These are phyloP conservation scores for Saturnispora mendoncae DNA, from an alignment of 805 yeast species.

Conservation along the genomic window DNA sequence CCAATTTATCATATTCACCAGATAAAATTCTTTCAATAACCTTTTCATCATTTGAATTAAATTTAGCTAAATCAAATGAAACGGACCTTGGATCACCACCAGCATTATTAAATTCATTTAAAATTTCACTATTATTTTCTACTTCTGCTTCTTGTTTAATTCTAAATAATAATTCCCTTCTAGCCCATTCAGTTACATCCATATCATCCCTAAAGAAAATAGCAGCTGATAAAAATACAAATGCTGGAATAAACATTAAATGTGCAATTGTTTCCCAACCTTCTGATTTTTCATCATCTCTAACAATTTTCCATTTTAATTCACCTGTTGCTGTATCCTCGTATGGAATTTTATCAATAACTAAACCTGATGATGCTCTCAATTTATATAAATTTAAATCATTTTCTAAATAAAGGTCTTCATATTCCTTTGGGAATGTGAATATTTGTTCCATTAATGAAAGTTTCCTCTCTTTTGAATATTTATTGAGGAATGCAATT, in stretches of 20 bases:
- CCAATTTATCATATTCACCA: constrained; percentile 74
- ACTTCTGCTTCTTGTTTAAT: constrained; percentile 56
- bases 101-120: constrained; percentile 32
- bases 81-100: constrained; percentile 33
- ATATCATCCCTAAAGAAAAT: constrained; percentile 42
- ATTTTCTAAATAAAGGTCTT: constrained; percentile 50
- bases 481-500: constrained; percentile 59
- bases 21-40: constrained; percentile 73
- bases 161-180: constrained; percentile 70
- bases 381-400: constrained; percentile 50
- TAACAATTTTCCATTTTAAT: constrained; percentile 67
- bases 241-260: constrained; percentile 63
- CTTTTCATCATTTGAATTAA: constrained; percentile 61
- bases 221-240: constrained; percentile 46
- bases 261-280: constrained; percentile 80
- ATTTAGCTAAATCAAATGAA: constrained; percentile 45
- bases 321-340: constrained; percentile 73
- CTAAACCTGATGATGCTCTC: constrained; percentile 50
- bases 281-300: constrained; percentile 62
- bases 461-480: constrained; percentile 49
- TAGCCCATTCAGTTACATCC: constrained; percentile 67
- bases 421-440: constrained; percentile 42
- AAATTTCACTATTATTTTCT: constrained; percentile 46
- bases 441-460: constrained; percentile 35
- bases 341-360: constrained; percentile 77